Evolutionary conservation across 768 basidiomycete species (phyloP).

Genomic region (Symmetrospora coprosmae): DNA sequence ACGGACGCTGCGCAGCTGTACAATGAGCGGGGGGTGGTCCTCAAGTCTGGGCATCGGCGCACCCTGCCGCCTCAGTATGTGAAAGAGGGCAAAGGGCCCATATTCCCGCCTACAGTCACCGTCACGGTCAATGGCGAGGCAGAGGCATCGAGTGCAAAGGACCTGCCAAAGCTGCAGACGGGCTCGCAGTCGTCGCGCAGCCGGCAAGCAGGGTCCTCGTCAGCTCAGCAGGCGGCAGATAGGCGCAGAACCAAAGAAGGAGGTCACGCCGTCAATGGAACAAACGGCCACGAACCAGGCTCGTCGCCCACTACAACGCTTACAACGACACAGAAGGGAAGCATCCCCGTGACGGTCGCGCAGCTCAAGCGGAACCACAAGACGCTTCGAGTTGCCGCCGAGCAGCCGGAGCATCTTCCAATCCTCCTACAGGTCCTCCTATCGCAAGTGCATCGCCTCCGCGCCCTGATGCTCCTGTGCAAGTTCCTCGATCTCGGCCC

Average conservation of each 20-base stretch:
- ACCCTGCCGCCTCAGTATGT: neutral
- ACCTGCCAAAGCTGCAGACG: too few relatives aligned
- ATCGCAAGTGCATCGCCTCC: constrained; percentile 85
- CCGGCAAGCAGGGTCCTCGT: too few relatives aligned
- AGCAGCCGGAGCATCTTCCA: constrained; percentile 91
- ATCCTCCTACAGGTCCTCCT: constrained; percentile 94
- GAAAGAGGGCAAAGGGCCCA: neutral
- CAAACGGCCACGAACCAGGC: constrained; percentile 47
- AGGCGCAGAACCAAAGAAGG: neutral
- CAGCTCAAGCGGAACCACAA: constrained; percentile 20
- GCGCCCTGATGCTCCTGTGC: constrained; percentile 85
- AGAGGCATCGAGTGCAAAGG: too few relatives aligned
- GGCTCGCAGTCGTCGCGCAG: too few relatives aligned
- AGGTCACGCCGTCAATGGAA: neutral
- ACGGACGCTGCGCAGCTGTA: neutral
- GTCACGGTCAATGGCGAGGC: neutral
- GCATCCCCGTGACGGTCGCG: constrained; percentile 14
- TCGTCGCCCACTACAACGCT: constrained; percentile 53
- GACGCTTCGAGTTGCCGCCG: neutral
- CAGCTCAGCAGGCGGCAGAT: too few relatives aligned
- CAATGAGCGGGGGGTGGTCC: neutral
- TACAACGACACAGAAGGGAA: neutral
- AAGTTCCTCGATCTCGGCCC: constrained; percentile 97
- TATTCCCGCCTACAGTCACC: neutral
- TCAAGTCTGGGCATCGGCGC: neutral